Evolutionary conservation across 306 rosid genomes (phyloP).

Genomic region (Vigna angularis): DNA sequence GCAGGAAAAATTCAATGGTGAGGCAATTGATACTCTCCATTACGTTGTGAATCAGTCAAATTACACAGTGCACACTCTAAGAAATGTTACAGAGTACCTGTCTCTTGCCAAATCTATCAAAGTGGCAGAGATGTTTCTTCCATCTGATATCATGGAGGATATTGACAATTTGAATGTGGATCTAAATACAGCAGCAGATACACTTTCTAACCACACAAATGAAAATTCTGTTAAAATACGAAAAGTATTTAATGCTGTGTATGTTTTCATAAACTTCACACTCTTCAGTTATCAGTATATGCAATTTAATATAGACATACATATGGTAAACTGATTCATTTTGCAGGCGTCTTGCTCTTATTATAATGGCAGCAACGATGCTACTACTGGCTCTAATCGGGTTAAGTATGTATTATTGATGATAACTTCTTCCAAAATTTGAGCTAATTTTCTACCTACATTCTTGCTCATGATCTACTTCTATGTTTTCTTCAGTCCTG

Average conservation of each 20-base stretch:
- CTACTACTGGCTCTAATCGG: slow-evolving; percentile 79
- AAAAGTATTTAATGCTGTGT: slow-evolving; percentile 69
- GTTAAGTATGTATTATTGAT: slow-evolving; percentile 59
- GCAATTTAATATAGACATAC: slow-evolving; percentile 1
- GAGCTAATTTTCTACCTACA: not conserved
- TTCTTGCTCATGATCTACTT: slow-evolving; percentile 39
- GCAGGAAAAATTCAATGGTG: slow-evolving; percentile 72
- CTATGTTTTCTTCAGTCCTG: slow-evolving; percentile 65
- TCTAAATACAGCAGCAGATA: slow-evolving; percentile 76
- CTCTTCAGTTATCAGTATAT: slow-evolving; percentile 11
- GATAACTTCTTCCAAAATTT: slow-evolving; percentile 15
- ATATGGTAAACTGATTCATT: slow-evolving; percentile 37
- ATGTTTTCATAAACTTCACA: slow-evolving; percentile 48
- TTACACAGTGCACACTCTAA: slow-evolving; percentile 78
- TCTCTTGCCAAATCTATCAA: slow-evolving; percentile 80
- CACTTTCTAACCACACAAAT: slow-evolving; percentile 60
- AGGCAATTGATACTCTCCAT: slow-evolving; percentile 69
- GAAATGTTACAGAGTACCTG: slow-evolving; percentile 84
- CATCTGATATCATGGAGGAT: slow-evolving; percentile 71
- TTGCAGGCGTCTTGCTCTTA: slow-evolving; percentile 73
- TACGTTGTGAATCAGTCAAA: slow-evolving; percentile 85
- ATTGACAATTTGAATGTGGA: slow-evolving; percentile 75
- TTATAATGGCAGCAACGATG: slow-evolving; percentile 76
- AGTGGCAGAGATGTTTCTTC: slow-evolving; percentile 83
- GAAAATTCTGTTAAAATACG: slow-evolving; percentile 66